A percentile compares a stretch with the other conserved stretches of the same genome.
Conservation (phyloP, 306 rosid species). For the Trifolium repens region DNA sequence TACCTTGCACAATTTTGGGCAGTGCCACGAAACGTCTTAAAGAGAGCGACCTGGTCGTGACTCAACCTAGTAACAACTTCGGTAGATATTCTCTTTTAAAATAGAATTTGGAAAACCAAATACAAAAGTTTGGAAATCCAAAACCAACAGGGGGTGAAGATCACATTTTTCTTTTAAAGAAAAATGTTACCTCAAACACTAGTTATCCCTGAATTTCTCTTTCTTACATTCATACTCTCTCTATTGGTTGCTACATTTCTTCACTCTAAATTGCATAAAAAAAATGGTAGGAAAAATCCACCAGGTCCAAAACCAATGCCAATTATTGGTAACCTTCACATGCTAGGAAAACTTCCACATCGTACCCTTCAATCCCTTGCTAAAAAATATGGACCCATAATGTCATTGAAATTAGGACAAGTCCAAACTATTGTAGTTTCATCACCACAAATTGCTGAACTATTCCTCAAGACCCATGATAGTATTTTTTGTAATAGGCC, state of each 20-base stretch:
- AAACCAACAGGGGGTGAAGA: too few relatives aligned
- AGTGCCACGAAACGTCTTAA: too few relatives aligned
- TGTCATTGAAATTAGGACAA: slow-evolving; percentile 50
- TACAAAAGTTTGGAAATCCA: too few relatives aligned
- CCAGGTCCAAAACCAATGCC: slow-evolving; percentile 56
- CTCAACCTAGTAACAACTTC: too few relatives aligned
- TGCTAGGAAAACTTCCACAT: slow-evolving; percentile 48
- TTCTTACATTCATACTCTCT: background rate
- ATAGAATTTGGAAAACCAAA: too few relatives aligned
- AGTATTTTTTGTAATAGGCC: slow-evolving; percentile 37
- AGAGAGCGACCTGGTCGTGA: too few relatives aligned
- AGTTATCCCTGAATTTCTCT: background rate
- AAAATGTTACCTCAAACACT: too few relatives aligned
- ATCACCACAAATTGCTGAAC: slow-evolving; percentile 54
- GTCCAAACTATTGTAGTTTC: slow-evolving; percentile 48
- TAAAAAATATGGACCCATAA: slow-evolving; percentile 49
- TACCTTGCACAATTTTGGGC: too few relatives aligned
- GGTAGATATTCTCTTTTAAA: too few relatives aligned
- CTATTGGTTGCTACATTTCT: too few relatives aligned
- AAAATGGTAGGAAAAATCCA: slow-evolving; percentile 25
- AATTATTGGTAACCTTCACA: slow-evolving; percentile 50
- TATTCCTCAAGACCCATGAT: slow-evolving; percentile 63
- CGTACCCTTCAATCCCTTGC: slow-evolving; percentile 43
- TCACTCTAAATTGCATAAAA: background rate
- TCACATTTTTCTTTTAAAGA: too few relatives aligned